Base-by-base conservation (phyloP, 2,329 filamentous ascomycete genomes). In the Epichloe uncinata region DNA sequence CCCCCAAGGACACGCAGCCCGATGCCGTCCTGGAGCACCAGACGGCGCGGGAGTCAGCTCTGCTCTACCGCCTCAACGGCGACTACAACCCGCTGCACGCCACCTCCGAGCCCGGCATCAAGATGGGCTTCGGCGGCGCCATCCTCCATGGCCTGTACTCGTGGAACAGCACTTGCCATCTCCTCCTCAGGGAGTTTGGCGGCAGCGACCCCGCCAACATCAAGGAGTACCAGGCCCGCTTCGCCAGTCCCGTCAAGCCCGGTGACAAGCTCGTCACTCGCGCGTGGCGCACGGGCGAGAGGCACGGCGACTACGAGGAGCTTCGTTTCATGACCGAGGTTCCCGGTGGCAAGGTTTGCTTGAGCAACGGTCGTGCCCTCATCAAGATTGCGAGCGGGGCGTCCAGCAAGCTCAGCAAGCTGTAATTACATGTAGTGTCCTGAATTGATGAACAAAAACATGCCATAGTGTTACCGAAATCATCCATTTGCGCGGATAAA, bases 71-170 rank as follows among this genome's bases (percentile, higher is more conserved):
- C 55, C 77, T 95, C 47, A 95, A 95, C 60, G 89, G 89, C 56
- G 90, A 95, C 71, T 95, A 95, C 70, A 95, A 95, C 72, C 90
- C 89, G 30, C 81, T 95, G 36, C 89, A 95, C 64, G 88, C 87
- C 6, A 86, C 85, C 16, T 88, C 88, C 12, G 86, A 88, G 68
- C 87, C 88, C 0, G 88, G 88, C 53, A 70, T 79, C 67, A 84
- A 88, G 70, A 95, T 95, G 87, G 89, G 90, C 53, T 95, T 95
- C 58, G 87, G 87, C 30, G 89, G 89, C 35, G 74, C 81, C 58
- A 95, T 95, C 66, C 85, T 95, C 65, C 89, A 95, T 69, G 90
- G 90, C 18, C 73, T 95, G 43, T 95, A 83, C 71, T 87, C 81
- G 58, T 95, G 86, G 83, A 95, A 95, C 70, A 79, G 78, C 51